Base-by-base conservation (phyloP, 2,329 filamentous ascomycete species). In the Colletotrichum aenigma region DNA sequence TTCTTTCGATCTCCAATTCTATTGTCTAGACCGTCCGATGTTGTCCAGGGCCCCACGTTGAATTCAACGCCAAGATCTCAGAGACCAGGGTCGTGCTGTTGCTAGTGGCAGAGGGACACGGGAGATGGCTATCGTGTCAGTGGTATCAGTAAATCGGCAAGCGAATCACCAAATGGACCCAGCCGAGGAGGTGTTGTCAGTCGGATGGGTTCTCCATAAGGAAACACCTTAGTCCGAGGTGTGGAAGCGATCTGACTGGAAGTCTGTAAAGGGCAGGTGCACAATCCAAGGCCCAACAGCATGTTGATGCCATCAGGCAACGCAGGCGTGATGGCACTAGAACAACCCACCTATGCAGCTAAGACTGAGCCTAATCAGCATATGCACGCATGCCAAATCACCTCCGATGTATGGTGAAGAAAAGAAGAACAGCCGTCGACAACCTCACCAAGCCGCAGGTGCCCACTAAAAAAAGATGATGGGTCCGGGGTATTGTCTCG, bases 181-280 rank as follows among this genome's bases (percentile, higher is more conserved):
- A 15, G 38, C 38, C 52, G 28, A 60, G 32, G 15, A 24, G 55
- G 32, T 62, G 38, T 56, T 65, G 56, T 58, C 34, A 58, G 64
- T 43, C 55, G 64, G 58, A 15, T 60, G n/a, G 21, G 16, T 32
- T 48, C 48, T 64, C 43, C 21, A 43, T 64, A 58, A 6, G 64
- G 56, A 73, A 73, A 73, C 43, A 48, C 62, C 10, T 30, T 15
- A 30, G 32, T 4, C 6, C n/a, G 21, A 30, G 28, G 67, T 60
- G 61, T 71, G 67, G 21, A 13, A 13, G 10, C 34, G 32, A 18
- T 1, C 16, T 34, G 4, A 18, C 56, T 66, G 21, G 12, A 52
- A 60, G 26, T 30, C 64, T 48, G 18, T 18, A 75, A 75, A 28
- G 15, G 70, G 70, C 56, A 75, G 73, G 70, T 73, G 70, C 21